Percentiles rank a stretch among this genome's conserved stretches.
These are phyloP conservation scores for Elongisporangium anandrum DNA, from an alignment of 352 stramenopile species.

Conservation along the genomic window DNA sequence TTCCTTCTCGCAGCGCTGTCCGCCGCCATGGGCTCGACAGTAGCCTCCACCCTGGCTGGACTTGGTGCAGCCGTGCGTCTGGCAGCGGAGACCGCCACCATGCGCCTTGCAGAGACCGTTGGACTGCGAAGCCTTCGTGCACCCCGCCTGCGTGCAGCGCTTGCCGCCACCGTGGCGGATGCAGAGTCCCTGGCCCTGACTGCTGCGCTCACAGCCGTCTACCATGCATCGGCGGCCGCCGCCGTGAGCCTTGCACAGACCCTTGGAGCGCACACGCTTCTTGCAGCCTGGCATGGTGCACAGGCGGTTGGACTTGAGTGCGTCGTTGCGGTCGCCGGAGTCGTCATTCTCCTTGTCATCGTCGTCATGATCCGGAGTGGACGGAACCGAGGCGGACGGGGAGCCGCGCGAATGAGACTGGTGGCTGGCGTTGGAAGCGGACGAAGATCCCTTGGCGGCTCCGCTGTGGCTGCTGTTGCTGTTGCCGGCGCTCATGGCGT, in stretches of 20 bases:
- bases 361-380: slow-evolving; percentile 12
- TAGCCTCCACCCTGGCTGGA: slow-evolving; percentile 79
- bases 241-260: slow-evolving; percentile 80
- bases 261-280: slow-evolving; percentile 82
- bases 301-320: slow-evolving; percentile 74
- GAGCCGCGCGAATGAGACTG: background rate
- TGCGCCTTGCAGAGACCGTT: slow-evolving; percentile 86
- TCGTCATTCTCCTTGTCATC: slow-evolving; percentile 10
- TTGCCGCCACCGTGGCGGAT: slow-evolving; percentile 83
- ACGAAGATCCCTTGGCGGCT: slow-evolving; percentile 15
- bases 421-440: background rate
- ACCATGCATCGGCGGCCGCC: slow-evolving; percentile 77
- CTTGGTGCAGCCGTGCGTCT: slow-evolving; percentile 75
- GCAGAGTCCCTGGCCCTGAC: slow-evolving; percentile 76
- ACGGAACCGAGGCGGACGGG: slow-evolving; percentile 2
- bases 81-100: slow-evolving; percentile 75
- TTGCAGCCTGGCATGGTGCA: slow-evolving; percentile 83
- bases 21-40: slow-evolving; percentile 78
- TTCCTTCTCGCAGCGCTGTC: slow-evolving; percentile 78
- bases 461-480: slow-evolving; percentile 1
- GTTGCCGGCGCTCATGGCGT: slow-evolving; percentile 2
- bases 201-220: slow-evolving; percentile 75
- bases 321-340: slow-evolving; percentile 28
- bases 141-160: slow-evolving; percentile 70
- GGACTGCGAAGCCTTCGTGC: slow-evolving; percentile 77